Conservation (phyloP, 176 grass and related monocot species). For the Coix lacrymajobi region DNA sequence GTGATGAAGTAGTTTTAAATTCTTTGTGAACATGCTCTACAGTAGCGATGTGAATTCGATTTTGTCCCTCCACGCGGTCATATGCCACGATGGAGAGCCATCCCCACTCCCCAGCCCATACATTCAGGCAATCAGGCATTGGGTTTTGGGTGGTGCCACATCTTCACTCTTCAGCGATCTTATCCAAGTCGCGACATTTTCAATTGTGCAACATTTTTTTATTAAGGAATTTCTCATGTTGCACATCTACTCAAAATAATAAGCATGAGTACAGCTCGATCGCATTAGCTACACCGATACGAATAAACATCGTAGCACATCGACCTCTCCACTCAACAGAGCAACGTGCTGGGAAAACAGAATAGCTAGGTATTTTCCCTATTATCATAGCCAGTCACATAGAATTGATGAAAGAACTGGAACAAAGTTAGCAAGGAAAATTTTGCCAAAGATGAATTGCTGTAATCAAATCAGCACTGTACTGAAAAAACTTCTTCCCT, state of each 20-base stretch:
- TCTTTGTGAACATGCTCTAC: not conserved
- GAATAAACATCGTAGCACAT: not conserved
- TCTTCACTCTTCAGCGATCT: too few relatives aligned
- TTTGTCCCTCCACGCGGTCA: too few relatives aligned
- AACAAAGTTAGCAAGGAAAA: not conserved
- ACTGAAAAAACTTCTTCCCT: constrained; percentile 14
- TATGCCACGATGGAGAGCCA: too few relatives aligned
- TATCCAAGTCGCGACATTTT: too few relatives aligned
- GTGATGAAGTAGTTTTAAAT: not conserved
- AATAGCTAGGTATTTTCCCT: not conserved
- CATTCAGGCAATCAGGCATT: too few relatives aligned
- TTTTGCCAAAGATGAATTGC: not conserved
- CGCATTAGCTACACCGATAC: not conserved
- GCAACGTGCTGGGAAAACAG: not conserved
- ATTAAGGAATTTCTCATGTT: too few relatives aligned
- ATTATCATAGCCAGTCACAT: not conserved
- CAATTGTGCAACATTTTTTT: too few relatives aligned
- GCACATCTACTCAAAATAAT: too few relatives aligned
- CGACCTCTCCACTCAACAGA: not conserved
- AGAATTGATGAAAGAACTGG: not conserved
- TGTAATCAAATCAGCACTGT: constrained; percentile 16
- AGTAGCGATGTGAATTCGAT: too few relatives aligned
- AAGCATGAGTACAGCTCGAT: not conserved
- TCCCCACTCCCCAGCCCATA: too few relatives aligned
- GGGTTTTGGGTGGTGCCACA: too few relatives aligned